Conservation (phyloP, 352 stramenopile genomes). For the Phytophthora rubi region DNA sequence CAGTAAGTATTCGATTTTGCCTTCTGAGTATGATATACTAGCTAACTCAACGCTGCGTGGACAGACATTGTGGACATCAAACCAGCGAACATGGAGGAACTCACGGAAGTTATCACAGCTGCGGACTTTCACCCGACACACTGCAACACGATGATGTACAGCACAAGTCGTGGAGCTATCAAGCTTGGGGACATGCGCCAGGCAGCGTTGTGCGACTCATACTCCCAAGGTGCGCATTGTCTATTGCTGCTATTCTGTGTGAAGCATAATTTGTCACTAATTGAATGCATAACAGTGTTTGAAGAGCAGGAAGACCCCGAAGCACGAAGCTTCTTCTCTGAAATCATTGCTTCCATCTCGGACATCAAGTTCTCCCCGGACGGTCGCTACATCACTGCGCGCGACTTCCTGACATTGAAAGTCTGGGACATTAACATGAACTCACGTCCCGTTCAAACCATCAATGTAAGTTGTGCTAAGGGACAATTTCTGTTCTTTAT, state of each 20-base stretch:
- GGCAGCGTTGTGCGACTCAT: conserved; percentile 87
- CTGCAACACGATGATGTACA: conserved; percentile 96
- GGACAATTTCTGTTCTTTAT: background rate
- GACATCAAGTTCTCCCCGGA: conserved; percentile 95
- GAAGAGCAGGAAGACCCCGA: conserved; percentile 85
- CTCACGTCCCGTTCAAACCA: conserved; percentile 90
- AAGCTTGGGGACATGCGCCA: conserved; percentile 94
- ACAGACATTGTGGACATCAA: conserved; percentile 97
- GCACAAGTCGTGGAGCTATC: conserved; percentile 91
- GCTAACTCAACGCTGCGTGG: background rate
- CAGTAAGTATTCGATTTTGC: conserved; percentile 53
- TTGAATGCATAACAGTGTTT: conserved; percentile 51
- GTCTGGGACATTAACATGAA: conserved; percentile 98
- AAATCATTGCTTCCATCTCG: conserved; percentile 96
- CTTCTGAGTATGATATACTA: background rate
- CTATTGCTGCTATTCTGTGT: too few relatives aligned
- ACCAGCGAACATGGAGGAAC: conserved; percentile 96
- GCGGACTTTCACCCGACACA: conserved; percentile 94
- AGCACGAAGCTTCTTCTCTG: conserved; percentile 93
- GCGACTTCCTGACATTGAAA: conserved; percentile 96
- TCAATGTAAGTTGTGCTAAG: conserved; percentile 75
- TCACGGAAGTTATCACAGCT: conserved; percentile 96
- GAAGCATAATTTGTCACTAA: background rate
- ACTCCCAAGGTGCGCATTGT: conserved; percentile 62
- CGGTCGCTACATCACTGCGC: conserved; percentile 94